Conservation (phyloP, 208 protist species). For the Leishmania braziliensis region DNA sequence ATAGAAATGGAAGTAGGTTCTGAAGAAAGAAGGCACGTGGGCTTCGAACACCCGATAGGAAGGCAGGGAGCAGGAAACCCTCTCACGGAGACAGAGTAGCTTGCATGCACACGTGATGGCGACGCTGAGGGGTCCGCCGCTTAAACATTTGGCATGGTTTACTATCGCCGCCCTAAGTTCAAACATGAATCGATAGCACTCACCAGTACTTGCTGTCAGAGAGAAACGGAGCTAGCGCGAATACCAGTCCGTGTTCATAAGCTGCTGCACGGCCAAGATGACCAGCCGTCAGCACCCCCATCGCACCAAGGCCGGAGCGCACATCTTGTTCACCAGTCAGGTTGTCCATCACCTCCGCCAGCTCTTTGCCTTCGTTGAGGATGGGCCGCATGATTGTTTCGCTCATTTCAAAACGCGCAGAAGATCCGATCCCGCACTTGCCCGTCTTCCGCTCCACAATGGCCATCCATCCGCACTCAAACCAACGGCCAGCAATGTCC, state of each 20-base stretch:
- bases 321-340: conserved; percentile 74
- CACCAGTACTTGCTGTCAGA: conserved; percentile 56
- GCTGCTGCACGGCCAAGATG: conserved; percentile 58
- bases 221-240: conserved; percentile 82
- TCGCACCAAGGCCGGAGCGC: conserved; percentile 76
- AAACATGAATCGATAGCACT: background rate
- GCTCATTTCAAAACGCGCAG: conserved; percentile 85
- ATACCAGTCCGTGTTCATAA: conserved; percentile 79
- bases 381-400: conserved; percentile 65
- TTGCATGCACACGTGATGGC: background rate
- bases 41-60: conserved; percentile 1
- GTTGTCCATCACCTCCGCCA: conserved; percentile 80
- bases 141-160: background rate
- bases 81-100: background rate
- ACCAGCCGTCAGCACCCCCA: conserved; percentile 80
- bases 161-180: background rate
- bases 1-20: conserved; percentile 4
- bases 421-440: conserved; percentile 63
- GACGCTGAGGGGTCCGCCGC: background rate
- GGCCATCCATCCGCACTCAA: conserved; percentile 87
- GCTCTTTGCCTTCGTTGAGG: conserved; percentile 72
- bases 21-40: background rate
- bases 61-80: background rate
- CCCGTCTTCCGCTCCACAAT: conserved; percentile 59
- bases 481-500: conserved; percentile 63